These are phyloP conservation scores for Kazachstania sp. DNA, from an alignment of 1,139 yeast species.

Conservation along the genomic window DNA sequence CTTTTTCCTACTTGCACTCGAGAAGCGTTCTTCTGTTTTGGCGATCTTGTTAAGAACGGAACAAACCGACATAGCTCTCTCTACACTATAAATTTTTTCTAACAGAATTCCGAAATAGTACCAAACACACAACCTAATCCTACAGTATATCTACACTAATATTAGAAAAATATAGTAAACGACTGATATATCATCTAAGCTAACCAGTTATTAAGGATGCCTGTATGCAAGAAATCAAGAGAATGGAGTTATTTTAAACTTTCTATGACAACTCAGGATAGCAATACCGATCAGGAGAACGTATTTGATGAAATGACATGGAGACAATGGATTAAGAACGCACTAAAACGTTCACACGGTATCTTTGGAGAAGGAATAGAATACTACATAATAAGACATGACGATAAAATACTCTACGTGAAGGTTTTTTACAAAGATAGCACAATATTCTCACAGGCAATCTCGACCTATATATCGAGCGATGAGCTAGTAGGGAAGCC, in stretches of 20 bases:
- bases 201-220: not conserved
- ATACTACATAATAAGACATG: constrained; percentile 22
- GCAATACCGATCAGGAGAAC: constrained; percentile 14
- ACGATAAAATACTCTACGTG: constrained; percentile 22
- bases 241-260: constrained; percentile 2
- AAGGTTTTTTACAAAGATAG: constrained; percentile 27
- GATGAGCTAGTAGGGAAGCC: constrained; percentile 24
- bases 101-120: too few species aligned
- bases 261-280: constrained; percentile 15
- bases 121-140: not conserved
- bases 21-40: too few species aligned
- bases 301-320: constrained; percentile 32
- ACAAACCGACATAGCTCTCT: too few species aligned
- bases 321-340: constrained; percentile 31
- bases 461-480: constrained; percentile 27
- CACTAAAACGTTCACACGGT: constrained; percentile 33
- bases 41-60: too few species aligned
- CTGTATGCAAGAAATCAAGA: not conserved
- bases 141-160: not conserved
- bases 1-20: too few species aligned
- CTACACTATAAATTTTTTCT: too few species aligned
- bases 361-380: constrained; percentile 35
- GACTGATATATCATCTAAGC: not conserved
- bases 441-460: constrained; percentile 26
- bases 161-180: not conserved